Evolutionary conservation across 208 protist species (phyloP).

Genomic region (Acanthamoeba royreba): DNA sequence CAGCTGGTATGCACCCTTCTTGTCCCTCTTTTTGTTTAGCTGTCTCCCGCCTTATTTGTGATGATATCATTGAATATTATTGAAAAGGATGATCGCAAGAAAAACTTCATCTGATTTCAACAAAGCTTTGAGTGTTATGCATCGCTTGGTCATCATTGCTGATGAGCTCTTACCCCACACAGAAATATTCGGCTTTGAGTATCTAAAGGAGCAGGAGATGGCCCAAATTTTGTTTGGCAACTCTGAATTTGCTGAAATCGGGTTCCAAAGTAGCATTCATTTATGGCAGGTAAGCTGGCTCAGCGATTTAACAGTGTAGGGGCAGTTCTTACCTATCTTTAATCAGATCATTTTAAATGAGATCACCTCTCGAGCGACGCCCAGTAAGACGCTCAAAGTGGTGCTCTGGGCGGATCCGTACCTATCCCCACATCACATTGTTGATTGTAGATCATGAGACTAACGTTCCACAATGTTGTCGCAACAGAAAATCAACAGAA

Average conservation of each 20-base stretch:
- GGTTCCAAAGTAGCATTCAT: background rate
- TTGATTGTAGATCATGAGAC: background rate
- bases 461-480: background rate
- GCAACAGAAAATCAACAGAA: background rate
- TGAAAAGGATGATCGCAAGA: no score
- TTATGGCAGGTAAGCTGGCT: background rate
- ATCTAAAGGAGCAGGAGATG: constrained; percentile 55
- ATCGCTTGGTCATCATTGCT: no score
- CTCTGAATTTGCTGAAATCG: background rate
- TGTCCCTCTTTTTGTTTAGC: background rate
- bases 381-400: background rate
- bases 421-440: background rate
- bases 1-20: background rate
- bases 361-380: background rate
- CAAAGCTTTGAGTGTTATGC: no score
- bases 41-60: background rate
- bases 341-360: background rate
- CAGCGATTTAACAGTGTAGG: background rate
- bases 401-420: background rate
- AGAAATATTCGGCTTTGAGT: constrained; percentile 75
- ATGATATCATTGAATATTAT: background rate
- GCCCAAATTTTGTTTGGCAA: constrained; percentile 54
- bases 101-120: no score
- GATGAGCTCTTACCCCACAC: background rate
- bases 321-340: background rate